Percentiles rank a stretch among this genome's conserved stretches.
Conservation (phyloP, 306 rosid genomes). For the Mucuna pruriens region DNA sequence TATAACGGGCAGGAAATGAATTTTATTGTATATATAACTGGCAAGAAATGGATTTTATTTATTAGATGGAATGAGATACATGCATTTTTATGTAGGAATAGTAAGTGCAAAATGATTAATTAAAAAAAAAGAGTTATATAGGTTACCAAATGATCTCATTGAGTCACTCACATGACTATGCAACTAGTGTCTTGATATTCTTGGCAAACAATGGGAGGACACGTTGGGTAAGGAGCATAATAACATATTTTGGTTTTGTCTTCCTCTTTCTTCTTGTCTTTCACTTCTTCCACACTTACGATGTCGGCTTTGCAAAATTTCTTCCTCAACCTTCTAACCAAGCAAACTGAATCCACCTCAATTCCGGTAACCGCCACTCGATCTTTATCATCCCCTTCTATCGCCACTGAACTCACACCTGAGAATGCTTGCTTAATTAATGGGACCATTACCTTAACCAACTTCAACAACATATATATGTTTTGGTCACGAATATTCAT, state of each 20-base stretch:
- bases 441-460: too few species aligned
- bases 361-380: constrained; percentile 41
- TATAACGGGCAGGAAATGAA: too few species aligned
- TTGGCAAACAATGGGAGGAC: not conserved
- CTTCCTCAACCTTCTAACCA: constrained; percentile 33
- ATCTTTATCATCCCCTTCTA: constrained; percentile 47
- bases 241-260: not conserved
- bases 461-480: too few species aligned
- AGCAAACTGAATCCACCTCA: constrained; percentile 7
- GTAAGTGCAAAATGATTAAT: too few species aligned
- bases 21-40: too few species aligned
- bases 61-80: too few species aligned
- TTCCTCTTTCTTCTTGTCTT: not conserved
- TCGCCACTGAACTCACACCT: constrained; percentile 50
- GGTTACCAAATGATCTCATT: too few species aligned
- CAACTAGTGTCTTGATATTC: not conserved
- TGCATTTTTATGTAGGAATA: too few species aligned
- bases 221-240: not conserved
- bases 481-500: too few species aligned
- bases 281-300: constrained; percentile 21
- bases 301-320: constrained; percentile 11
- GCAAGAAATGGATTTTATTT: too few species aligned
- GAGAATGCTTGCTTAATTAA: not conserved
- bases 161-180: not conserved
- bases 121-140: too few species aligned